phyloP scores from a whole-genome alignment of 140 eudicot genomes.

The Senecio squalidus region DNA sequence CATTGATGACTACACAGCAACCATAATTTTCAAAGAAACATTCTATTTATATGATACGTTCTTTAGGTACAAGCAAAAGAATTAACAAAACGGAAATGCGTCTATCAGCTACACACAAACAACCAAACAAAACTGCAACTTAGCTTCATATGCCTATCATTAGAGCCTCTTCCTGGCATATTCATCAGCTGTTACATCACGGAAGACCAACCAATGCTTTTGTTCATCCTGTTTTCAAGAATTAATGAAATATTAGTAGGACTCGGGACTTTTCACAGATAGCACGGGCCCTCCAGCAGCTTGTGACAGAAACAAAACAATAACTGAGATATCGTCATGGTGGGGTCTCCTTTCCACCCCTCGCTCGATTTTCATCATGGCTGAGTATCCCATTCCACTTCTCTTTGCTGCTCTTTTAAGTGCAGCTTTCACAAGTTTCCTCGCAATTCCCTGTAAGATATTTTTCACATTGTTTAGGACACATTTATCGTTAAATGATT shows the following conservation, averaged over 20 bases:
- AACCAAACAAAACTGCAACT: slow-evolving; percentile 4
- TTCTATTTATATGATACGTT: slow-evolving; percentile 10
- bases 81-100: slow-evolving; percentile 12
- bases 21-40: background rate
- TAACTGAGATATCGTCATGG: slow-evolving; percentile 50
- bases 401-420: slow-evolving; percentile 41
- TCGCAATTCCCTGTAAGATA: slow-evolving; percentile 38
- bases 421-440: slow-evolving; percentile 41
- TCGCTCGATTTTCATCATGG: slow-evolving; percentile 31
- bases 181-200: slow-evolving; percentile 37
- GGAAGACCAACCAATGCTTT: background rate
- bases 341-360: slow-evolving; percentile 39
- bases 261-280: slow-evolving; percentile 26
- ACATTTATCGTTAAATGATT: too few species aligned
- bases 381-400: slow-evolving; percentile 35
- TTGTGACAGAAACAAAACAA: slow-evolving; percentile 52
- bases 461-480: background rate
- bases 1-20: too few species aligned
- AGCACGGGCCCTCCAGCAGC: slow-evolving; percentile 29
- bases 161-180: slow-evolving; percentile 40
- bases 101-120: background rate
- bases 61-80: slow-evolving; percentile 6
- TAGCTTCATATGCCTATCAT: slow-evolving; percentile 49
- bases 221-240: slow-evolving; percentile 3
- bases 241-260: background rate